Evolutionary conservation across 2,329 filamentous ascomycete genomes (phyloP).

Genomic region (Daldinia eschscholtzii): DNA sequence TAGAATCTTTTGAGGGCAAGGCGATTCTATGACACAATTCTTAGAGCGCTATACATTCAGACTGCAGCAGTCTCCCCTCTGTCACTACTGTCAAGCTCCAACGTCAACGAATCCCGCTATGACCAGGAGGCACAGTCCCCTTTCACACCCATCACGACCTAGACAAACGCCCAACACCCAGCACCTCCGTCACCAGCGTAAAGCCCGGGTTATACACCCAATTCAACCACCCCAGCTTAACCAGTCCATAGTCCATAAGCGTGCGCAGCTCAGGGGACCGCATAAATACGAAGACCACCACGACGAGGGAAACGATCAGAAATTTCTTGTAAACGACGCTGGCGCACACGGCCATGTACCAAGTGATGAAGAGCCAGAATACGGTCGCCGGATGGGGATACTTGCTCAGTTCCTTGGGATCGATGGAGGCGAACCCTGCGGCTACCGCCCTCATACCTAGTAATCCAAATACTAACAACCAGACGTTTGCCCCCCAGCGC

Average conservation of each 20-base stretch:
- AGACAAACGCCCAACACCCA: not conserved
- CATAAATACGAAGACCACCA: conserved; percentile 10
- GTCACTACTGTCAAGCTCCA: not conserved
- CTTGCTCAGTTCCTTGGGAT: not conserved
- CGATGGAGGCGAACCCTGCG: conserved; percentile 42
- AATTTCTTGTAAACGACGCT: not conserved
- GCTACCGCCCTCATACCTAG: conserved; percentile 40
- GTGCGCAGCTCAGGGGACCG: conserved; percentile 25
- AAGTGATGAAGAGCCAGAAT: conserved; percentile 6
- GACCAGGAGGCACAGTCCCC: not conserved
- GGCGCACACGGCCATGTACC: conserved; percentile 39
- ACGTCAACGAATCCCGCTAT: not conserved
- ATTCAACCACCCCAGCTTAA: conserved; percentile 40
- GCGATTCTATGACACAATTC: not conserved
- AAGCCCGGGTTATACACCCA: conserved; percentile 23
- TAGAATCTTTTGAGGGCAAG: not conserved
- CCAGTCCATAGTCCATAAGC: conserved; percentile 43
- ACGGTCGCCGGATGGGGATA: not conserved
- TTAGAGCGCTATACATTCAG: not conserved
- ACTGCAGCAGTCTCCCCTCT: not conserved
- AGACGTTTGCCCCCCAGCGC: conserved; percentile 45
- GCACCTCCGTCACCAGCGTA: not conserved
- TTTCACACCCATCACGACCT: not conserved
- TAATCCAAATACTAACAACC: conserved; percentile 45
- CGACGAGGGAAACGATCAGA: conserved; percentile 17